Base-by-base conservation (phyloP, 2,329 filamentous ascomycete genomes). In the Colletotrichum truncatum region DNA sequence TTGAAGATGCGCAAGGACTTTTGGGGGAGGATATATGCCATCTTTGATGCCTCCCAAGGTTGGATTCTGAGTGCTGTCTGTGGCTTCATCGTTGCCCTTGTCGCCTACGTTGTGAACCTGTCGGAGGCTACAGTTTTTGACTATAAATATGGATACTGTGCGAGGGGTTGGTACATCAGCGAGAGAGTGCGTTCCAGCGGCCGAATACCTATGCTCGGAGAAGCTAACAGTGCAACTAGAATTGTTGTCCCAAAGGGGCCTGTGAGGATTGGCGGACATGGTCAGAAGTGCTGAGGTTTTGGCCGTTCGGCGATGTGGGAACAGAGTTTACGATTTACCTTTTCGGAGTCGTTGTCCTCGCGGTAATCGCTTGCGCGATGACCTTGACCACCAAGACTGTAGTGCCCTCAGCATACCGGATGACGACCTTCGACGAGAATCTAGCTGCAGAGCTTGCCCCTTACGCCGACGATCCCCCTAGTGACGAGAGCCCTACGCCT, bases 41-140 rank as follows among this genome's bases (percentile, higher is more conserved):
- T 92, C 73, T 92, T 96, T 65, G 96, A 99, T 74, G 92, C 93
- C 52, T 90, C 91, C 4, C 94, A 98, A 78, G 96, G 95, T 46
- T 99, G 96, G 96, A 89, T 98, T 61, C 82, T 98, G 46, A 96
- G 96, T 56, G 95, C 94, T 6, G 81, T 98, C 21, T 96, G 97
- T 60, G 96, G 96, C 28, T 89, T 93, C 69, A 80, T 97, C 30
- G 93, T 96, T 0, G 96, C 96, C 9, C 82, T 91, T 8, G 84
- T 97, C 61, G 96, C 96, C 16, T 99, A 98, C 76, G 86, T 91
- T 45, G 93, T 98, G 68, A 93, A 98, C 77, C 87, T 98, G 26
- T 91, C 92, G 3, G 96, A 99, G 78, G 88, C 89, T 2, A 88
- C 90, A 2, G 85, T 97, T 5, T 99, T 97, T 76, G 95, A 98